Conservation (phyloP, 140 eudicot species). For the Stevia rebaudiana region DNA sequence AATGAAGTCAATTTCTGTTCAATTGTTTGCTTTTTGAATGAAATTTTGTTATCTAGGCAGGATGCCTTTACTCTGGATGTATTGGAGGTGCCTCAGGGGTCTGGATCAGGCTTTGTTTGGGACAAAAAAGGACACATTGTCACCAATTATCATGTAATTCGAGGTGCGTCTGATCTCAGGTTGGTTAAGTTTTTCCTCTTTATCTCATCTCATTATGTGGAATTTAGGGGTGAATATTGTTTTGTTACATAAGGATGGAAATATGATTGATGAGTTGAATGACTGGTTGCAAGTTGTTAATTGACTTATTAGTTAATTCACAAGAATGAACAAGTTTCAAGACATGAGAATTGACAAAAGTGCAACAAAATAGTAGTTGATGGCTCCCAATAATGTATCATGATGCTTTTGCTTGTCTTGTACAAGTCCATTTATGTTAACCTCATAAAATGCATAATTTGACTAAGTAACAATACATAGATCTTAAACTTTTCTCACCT, state of each 20-base stretch:
- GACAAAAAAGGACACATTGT: slow-evolving; percentile 73
- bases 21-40: slow-evolving; percentile 7
- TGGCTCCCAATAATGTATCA: background rate
- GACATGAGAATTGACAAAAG: background rate
- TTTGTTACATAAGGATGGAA: background rate
- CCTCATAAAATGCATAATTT: background rate
- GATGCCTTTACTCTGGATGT: slow-evolving; percentile 95
- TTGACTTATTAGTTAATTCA: background rate
- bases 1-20: background rate
- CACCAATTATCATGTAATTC: slow-evolving; percentile 94
- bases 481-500: background rate
- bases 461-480: background rate
- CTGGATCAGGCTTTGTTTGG: slow-evolving; percentile 98
- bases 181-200: slow-evolving; percentile 30
- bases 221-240: slow-evolving; percentile 7
- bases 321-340: background rate
- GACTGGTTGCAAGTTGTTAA: slow-evolving; percentile 15
- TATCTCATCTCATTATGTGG: background rate
- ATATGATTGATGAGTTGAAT: background rate
- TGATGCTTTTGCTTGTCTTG: background rate
- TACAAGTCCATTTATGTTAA: background rate
- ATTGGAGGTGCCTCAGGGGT: slow-evolving; percentile 95
- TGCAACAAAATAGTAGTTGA: background rate
- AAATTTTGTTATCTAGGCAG: slow-evolving; percentile 51
- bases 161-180: slow-evolving; percentile 99